Percentiles rank a stretch among this genome's conserved stretches.
Conservation (phyloP, 2,329 filamentous ascomycete genomes). For the Pestalotiopsis sp. region DNA sequence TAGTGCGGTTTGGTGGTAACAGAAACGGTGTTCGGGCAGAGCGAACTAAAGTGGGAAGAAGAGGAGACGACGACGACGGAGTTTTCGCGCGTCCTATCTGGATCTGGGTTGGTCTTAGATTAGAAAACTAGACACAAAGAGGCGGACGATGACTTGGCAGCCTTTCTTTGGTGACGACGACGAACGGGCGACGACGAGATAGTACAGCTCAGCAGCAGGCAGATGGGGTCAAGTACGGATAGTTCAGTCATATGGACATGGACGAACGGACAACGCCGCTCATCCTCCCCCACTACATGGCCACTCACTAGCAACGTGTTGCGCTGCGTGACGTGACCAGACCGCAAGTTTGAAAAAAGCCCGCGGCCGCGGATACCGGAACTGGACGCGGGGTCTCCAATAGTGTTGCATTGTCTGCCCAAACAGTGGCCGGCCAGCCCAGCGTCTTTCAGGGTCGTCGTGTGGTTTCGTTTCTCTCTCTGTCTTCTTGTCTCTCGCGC, state of each 20-base stretch:
- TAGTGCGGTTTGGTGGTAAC: too few relatives aligned
- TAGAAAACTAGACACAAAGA: not conserved
- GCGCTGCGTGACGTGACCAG: constrained; percentile 7
- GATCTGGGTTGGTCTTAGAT: not conserved
- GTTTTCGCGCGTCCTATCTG: too few relatives aligned
- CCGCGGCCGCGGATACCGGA: not conserved
- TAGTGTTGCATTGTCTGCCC: not conserved
- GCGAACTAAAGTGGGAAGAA: too few relatives aligned
- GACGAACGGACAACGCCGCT: not conserved
- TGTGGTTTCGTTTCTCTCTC: too few relatives aligned
- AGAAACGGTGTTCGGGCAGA: too few relatives aligned
- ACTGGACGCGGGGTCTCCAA: not conserved
- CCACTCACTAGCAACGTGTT: not conserved
- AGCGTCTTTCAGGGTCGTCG: not conserved
- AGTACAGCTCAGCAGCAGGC: not conserved
- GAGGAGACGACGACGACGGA: too few relatives aligned
- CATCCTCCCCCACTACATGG: not conserved
- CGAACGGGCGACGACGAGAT: not conserved
- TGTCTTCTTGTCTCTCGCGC: not conserved
- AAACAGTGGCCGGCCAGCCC: not conserved
- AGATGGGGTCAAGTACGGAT: not conserved
- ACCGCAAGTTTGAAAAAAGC: constrained; percentile 6
- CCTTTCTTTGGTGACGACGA: not conserved
- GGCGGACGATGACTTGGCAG: not conserved
- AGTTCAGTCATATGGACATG: not conserved